Percentiles rank a stretch among this genome's conserved stretches.
These are phyloP conservation scores for Leccinum subatratum DNA, from an alignment of 1,284 basidiomycete species.

Conservation along the genomic window DNA sequence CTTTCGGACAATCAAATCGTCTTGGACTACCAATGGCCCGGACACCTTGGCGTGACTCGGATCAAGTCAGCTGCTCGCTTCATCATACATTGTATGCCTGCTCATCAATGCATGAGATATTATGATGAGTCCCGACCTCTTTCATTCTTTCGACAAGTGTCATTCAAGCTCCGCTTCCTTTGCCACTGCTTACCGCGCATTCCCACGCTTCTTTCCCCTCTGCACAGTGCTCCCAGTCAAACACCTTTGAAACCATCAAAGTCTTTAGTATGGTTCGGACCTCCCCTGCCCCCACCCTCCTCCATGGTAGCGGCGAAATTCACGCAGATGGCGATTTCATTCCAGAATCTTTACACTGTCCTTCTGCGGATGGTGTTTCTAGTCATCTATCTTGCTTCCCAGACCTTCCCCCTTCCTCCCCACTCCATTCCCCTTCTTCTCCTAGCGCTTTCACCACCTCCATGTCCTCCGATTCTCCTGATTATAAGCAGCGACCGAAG, in stretches of 20 bases:
- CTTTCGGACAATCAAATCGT: too few species aligned
- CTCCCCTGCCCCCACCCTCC: background rate
- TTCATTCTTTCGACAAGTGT: background rate
- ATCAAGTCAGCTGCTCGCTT: background rate
- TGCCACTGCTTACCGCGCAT: background rate
- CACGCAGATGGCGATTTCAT: background rate
- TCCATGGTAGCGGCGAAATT: background rate
- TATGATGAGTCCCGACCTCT: background rate
- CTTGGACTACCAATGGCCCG: too few species aligned
- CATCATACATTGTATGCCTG: too few species aligned
- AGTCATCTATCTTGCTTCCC: background rate
- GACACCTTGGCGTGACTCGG: background rate
- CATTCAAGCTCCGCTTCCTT: background rate
- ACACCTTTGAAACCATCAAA: background rate
- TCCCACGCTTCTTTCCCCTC: background rate
- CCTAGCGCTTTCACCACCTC: background rate
- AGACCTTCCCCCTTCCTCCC: too few species aligned
- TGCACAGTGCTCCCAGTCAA: background rate
- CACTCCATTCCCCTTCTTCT: background rate
- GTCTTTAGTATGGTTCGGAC: background rate
- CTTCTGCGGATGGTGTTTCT: background rate
- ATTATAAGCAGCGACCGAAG: too few species aligned
- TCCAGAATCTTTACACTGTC: background rate
- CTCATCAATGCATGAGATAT: background rate
- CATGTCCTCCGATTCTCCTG: background rate